phyloP scores from a whole-genome alignment of 805 yeast genomes.

The Spathaspora boniae region DNA sequence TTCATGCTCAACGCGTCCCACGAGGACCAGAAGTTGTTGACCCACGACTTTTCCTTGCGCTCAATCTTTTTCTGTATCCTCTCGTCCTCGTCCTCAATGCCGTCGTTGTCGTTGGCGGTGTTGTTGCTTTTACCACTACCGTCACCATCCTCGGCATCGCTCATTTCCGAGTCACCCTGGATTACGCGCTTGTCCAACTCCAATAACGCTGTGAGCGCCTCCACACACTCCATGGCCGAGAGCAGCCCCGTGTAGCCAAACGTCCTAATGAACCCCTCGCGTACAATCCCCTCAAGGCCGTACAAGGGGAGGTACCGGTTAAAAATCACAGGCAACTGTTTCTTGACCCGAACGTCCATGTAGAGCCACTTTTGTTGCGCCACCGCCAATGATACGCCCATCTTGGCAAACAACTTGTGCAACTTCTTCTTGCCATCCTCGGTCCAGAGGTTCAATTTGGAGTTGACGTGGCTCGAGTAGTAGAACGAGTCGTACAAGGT shows the following conservation, averaged over 20 bases:
- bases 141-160: slow-evolving; percentile 16
- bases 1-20: slow-evolving; percentile 50
- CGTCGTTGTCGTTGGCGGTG: slow-evolving; percentile 16
- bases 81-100: slow-evolving; percentile 19
- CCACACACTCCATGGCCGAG: slow-evolving; percentile 91
- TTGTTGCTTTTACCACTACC: too few relatives aligned
- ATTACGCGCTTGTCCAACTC: slow-evolving; percentile 50
- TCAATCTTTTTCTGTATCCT: slow-evolving; percentile 27
- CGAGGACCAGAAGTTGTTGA: slow-evolving; percentile 63
- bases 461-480: slow-evolving; percentile 87
- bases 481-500: slow-evolving; percentile 85
- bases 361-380: slow-evolving; percentile 93
- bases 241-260: slow-evolving; percentile 86
- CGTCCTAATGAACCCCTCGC: slow-evolving; percentile 83
- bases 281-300: slow-evolving; percentile 76
- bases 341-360: slow-evolving; percentile 76
- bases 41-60: slow-evolving; percentile 62
- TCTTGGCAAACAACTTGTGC: slow-evolving; percentile 89
- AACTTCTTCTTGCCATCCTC: slow-evolving; percentile 85
- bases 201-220: slow-evolving; percentile 77
- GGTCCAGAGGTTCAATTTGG: slow-evolving; percentile 84
- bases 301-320: slow-evolving; percentile 66
- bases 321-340: slow-evolving; percentile 66
- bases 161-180: slow-evolving; percentile 7
- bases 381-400: slow-evolving; percentile 89